A percentile compares a stretch with the other conserved stretches of the same genome.
phyloP scores from a whole-genome alignment of 306 rosid genomes.

The Quercus suber region DNA sequence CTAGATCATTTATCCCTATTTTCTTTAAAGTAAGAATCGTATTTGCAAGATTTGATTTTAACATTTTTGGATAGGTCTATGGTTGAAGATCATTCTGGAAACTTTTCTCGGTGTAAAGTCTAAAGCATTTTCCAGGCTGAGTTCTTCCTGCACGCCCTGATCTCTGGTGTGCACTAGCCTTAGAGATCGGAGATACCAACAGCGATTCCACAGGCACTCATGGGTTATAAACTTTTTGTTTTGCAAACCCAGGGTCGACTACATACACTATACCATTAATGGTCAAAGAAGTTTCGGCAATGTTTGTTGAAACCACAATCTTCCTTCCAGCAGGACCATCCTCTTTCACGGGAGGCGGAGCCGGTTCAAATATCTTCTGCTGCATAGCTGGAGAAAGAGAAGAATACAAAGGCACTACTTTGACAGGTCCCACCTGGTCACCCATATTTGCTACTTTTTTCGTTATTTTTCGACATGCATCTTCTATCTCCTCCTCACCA shows the following conservation, averaged over 20 bases:
- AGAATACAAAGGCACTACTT: constrained; percentile 85
- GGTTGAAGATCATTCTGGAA: constrained; percentile 86
- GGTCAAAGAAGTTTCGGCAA: constrained; percentile 96
- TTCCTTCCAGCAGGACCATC: constrained; percentile 92
- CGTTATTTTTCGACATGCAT: constrained; percentile 83
- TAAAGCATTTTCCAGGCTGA: constrained; percentile 90
- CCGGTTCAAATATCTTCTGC: constrained; percentile 83
- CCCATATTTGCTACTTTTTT: constrained; percentile 76
- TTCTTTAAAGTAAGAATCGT: constrained; percentile 91
- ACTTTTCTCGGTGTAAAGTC: constrained; percentile 91
- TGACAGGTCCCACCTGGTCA: constrained; percentile 92
- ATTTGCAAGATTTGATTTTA: constrained; percentile 91
- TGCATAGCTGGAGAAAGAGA: constrained; percentile 96
- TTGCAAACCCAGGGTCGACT: constrained; percentile 92
- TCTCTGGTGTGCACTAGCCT: constrained; percentile 97
- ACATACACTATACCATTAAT: constrained; percentile 95
- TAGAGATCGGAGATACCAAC: constrained; percentile 89
- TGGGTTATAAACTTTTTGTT: constrained; percentile 89
- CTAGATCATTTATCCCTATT: constrained; percentile 88
- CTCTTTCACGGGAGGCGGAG: constrained; percentile 78
- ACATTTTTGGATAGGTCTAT: constrained; percentile 85
- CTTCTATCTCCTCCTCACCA: constrained; percentile 96
- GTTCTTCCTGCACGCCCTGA: constrained; percentile 99
- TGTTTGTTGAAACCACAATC: constrained; percentile 87
- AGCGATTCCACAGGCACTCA: constrained; percentile 83